Evolutionary conservation across 2,329 filamentous ascomycete species (phyloP), one percentile per base, ranked within the genome.

Genomic region (Dendryphion nanum): DNA sequence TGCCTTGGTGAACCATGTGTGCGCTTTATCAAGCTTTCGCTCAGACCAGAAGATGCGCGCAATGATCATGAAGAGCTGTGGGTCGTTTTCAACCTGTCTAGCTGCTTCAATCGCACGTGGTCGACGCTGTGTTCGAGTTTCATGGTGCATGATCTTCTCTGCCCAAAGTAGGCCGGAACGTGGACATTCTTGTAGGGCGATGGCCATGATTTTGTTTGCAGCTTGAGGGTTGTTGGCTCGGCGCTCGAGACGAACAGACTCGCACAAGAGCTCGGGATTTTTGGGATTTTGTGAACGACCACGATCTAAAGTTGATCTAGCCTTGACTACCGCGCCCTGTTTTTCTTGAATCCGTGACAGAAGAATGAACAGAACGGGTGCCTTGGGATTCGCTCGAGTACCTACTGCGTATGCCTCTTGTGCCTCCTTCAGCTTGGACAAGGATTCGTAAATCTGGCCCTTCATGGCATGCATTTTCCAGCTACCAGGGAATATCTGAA

Each of bases 401-500:
- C 93, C 93, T 4, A 87, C 85, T 42, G 80, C 81, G 67, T 93
- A 97, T 0, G 91, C 89, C 63, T 97, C 89, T 32, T 93, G 82
- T 3, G 93, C 93, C 66, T 93, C 86, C 0, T 85, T 83, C 12
- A 85, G 71, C 69, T 89, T 89, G 53, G 79, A 83, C 32, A 89
- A 77, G 30, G 83, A 78, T 59, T 96, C 86, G 73, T 98, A 98
- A 46, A 97, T 93, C 62, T 98, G 93, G 0, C 94, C 93, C 69
- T 98, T 98, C 73, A 95, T 87, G 86, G 97, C 96, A 85, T 91
- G 96, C 17, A 98, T 76, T 68, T 97, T 97, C 36, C 88, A 78
- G 10, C 85, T 81, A 30, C 82, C 79, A 1, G 93, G 91, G 71
- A 95, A 98, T 7, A 88, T 77, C 49, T 90, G 84, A 23, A 98